Evolutionary conservation across 306 rosid genomes (phyloP), one percentile per base, ranked within the genome.

Genomic region (Lupinus albus): DNA sequence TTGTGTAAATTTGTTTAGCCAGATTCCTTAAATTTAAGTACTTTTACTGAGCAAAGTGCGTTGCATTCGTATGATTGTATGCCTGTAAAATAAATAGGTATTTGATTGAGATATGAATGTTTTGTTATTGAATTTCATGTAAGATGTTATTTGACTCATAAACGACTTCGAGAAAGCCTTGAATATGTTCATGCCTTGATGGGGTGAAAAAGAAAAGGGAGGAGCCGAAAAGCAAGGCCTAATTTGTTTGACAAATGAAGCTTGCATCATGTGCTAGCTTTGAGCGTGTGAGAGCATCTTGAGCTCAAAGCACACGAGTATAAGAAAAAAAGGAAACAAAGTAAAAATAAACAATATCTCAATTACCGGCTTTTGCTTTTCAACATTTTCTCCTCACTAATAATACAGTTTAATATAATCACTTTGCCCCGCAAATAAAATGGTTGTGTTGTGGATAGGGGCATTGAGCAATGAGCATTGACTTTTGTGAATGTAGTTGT

Each of bases 301-400:
- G 1, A 25, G 28, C 3, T 25, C 28, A 64, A 56, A 72, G 67
- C 70, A 61, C 78, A 72, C 83, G 63, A 64, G 60, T 35, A 63
- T 13, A 9, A 17, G 51, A 18, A 64, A 48, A 44, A 56, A 42
- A 16, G 3, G 3, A 2, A 2, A 0, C 0, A 25, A 2, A 25
- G 3, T 1, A 56, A 39, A 64, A 30, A 14, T 8, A 62, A 49
- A 42, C 3, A 41, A 70, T 67, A 68, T 65, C 83, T 83, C 28
- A 87, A 84, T 85, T 78, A 70, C 47, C 75, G 88, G 94, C 84
- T 85, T 85, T 83, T 59, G 71, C 41, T 39, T 49, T 49, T 38
- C 66, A 38, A 53, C 39, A 16, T 70, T 53, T 52, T 53, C 8
- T 32, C 13, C 12, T 60, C 50, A 48, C 21, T 9, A 32, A 74